Percentiles rank a stretch among this genome's conserved stretches.
Evolutionary conservation across 2,329 filamentous ascomycete genomes (phyloP).

Genomic region (Dactylonectria macrodidyma): DNA sequence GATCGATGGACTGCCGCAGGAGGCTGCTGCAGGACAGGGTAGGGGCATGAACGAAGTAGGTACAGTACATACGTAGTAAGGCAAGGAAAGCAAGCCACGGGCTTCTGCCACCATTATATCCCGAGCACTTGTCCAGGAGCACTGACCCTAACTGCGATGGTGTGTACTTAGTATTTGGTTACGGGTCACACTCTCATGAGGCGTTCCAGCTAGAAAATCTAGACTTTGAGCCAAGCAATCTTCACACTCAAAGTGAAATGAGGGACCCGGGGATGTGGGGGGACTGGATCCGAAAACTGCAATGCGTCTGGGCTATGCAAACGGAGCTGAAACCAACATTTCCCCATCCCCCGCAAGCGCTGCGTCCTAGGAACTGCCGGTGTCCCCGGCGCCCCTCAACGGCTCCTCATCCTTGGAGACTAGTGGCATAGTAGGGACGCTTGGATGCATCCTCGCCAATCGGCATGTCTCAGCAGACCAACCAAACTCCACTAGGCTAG

Average conservation of each 20-base stretch:
- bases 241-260: not conserved
- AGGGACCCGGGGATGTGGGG: not conserved
- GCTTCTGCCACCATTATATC: not conserved
- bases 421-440: not conserved
- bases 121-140: not conserved
- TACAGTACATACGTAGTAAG: not conserved
- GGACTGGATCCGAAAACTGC: not conserved
- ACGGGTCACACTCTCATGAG: not conserved
- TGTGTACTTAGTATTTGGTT: not conserved
- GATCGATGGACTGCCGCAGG: not conserved
- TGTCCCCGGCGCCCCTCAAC: not conserved
- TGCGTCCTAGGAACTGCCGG: not conserved
- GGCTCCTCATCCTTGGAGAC: not conserved
- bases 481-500: not conserved
- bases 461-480: not conserved
- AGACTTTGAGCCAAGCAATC: not conserved
- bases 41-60: not conserved
- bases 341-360: not conserved
- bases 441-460: not conserved
- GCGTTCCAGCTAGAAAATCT: not conserved
- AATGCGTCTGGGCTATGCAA: not conserved
- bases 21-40: not conserved
- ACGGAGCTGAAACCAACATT: not conserved
- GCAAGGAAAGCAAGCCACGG: not conserved
- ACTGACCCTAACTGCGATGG: not conserved